Conservation (phyloP, 225 moss, liverwort and hornwort genomes). For the Pleurozium schreberi region DNA sequence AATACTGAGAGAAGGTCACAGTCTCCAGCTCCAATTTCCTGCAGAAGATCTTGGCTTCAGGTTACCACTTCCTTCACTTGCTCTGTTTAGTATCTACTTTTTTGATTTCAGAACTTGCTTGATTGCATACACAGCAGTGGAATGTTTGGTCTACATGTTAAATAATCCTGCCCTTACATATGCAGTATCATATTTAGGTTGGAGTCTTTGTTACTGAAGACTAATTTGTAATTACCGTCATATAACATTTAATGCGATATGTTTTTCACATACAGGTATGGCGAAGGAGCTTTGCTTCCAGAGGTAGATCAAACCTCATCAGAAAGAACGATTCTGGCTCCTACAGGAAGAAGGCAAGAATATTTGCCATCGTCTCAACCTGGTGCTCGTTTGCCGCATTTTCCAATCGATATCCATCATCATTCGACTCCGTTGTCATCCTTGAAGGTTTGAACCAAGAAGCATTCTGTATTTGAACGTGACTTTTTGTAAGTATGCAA, state of each 20-base stretch:
- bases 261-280: constrained; percentile 34
- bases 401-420: constrained; percentile 21
- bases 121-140: neutral
- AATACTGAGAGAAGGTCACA: constrained; percentile 69
- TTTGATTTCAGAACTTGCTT: neutral
- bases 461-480: neutral
- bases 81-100: neutral
- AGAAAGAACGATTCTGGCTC: neutral
- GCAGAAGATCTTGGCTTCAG: constrained; percentile 98
- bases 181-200: neutral
- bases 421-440: constrained; percentile 1
- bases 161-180: neutral
- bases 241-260: neutral
- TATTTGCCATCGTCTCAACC: constrained; percentile 72
- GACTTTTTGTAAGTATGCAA: neutral
- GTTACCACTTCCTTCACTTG: constrained; percentile 1
- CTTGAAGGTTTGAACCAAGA: constrained; percentile 30
- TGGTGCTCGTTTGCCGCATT: constrained; percentile 77
- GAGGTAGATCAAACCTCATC: constrained; percentile 11
- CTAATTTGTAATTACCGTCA: neutral
- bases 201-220: neutral
- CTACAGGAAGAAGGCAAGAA: constrained; percentile 53
- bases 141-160: neutral
- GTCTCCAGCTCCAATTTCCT: constrained; percentile 96
- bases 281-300: constrained; percentile 54